phyloP scores from a whole-genome alignment of 441 rosid genomes.

The Populus hybrid region DNA sequence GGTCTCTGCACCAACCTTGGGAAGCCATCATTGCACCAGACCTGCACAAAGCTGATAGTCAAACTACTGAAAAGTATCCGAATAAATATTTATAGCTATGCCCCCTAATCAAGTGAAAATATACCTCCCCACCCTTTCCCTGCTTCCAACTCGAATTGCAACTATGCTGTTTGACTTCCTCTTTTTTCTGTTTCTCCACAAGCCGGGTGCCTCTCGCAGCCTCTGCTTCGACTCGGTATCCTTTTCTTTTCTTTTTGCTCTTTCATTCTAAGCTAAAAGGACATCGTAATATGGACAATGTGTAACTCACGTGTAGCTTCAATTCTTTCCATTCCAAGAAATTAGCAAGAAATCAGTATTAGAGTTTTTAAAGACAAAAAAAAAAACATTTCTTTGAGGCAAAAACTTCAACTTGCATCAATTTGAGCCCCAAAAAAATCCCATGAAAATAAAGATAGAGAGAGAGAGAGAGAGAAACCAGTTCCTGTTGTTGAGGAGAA shows the following conservation, averaged over 20 bases:
- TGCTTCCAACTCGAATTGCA: conserved; percentile 97
- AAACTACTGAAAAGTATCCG: background rate
- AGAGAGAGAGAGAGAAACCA: background rate
- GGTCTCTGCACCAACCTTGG: conserved; percentile 88
- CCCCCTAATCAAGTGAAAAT: background rate
- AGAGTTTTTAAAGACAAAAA: background rate
- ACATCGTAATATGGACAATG: background rate
- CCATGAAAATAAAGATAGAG: background rate
- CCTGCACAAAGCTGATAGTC: conserved; percentile 35
- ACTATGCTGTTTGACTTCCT: conserved; percentile 80
- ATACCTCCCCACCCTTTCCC: conserved; percentile 87
- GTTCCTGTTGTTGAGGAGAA: conserved; percentile 22
- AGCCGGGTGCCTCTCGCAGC: conserved; percentile 90
- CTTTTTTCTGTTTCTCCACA: conserved; percentile 77
- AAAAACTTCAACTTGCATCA: background rate
- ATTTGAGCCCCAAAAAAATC: background rate
- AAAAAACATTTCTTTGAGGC: background rate
- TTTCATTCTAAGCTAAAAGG: background rate
- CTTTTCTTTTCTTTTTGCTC: background rate
- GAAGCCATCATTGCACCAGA: conserved; percentile 84
- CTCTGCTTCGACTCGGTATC: conserved; percentile 75
- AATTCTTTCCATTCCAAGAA: too few relatives aligned
- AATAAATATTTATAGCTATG: background rate
- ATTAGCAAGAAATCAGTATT: too few relatives aligned
- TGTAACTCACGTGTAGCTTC: conserved; percentile 71